A percentile compares a stretch with the other conserved stretches of the same genome.
Conservation (phyloP, 768 basidiomycete species). For the Russula lepida region DNA sequence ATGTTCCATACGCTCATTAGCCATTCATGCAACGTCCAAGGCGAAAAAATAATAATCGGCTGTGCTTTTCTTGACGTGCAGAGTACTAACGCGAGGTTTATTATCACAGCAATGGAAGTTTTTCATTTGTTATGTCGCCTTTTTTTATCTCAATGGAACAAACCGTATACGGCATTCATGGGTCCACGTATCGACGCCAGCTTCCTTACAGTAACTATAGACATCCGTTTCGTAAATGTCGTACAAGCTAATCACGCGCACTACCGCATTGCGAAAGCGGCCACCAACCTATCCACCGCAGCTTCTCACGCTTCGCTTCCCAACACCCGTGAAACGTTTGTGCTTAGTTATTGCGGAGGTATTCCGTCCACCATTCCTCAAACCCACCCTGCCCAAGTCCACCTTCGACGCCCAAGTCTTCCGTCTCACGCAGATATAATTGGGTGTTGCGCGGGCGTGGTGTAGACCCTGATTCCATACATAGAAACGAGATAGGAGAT, state of each 20-base stretch:
- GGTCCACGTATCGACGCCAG: neutral
- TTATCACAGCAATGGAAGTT: no score
- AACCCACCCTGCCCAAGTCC: constrained; percentile 60
- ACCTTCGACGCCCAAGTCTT: constrained; percentile 42
- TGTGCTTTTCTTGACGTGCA: no score
- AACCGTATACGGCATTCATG: neutral
- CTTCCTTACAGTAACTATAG: no score
- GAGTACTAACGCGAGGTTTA: no score
- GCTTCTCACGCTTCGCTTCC: neutral
- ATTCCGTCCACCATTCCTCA: constrained; percentile 74
- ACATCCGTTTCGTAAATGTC: neutral
- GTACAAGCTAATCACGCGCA: neutral
- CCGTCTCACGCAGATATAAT: constrained; percentile 69
- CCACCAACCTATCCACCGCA: neutral
- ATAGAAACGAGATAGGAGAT: neutral
- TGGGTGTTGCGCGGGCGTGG: constrained; percentile 74
- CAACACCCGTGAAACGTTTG: neutral
- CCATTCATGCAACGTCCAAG: no score
- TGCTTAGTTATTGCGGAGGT: constrained; percentile 23
- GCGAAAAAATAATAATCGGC: no score
- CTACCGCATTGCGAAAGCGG: neutral
- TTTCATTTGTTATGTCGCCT: no score
- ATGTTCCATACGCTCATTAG: no score
- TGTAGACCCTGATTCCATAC: constrained; percentile 44
- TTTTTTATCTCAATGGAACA: no score